Evolutionary conservation across 148 eudicot species (phyloP).

Genomic region (Agrostemma githago): DNA sequence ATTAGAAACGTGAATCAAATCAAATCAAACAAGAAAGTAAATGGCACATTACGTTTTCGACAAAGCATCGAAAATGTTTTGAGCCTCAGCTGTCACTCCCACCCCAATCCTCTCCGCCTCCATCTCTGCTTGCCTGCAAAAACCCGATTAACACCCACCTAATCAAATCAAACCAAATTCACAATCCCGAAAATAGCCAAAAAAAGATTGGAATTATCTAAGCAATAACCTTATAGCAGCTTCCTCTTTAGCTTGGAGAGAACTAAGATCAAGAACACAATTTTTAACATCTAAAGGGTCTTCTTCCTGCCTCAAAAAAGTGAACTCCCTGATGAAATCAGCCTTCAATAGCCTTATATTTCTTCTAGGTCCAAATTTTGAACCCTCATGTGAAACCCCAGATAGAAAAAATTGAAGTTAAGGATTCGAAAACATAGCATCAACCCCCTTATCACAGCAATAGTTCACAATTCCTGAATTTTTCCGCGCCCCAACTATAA

Average conservation of each 20-base stretch:
- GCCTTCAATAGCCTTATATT: slow-evolving; percentile 79
- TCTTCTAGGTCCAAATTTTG: slow-evolving; percentile 55
- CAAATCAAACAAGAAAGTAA: not conserved
- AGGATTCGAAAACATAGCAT: slow-evolving; percentile 29
- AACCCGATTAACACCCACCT: slow-evolving; percentile 6
- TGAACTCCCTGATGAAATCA: slow-evolving; percentile 70
- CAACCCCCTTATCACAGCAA: not conserved
- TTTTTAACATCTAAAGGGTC: slow-evolving; percentile 73
- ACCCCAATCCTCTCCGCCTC: slow-evolving; percentile 96
- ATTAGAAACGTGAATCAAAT: not conserved
- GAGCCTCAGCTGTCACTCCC: slow-evolving; percentile 89
- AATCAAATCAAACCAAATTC: not conserved
- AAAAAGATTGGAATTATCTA: not conserved
- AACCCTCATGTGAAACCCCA: slow-evolving; percentile 55
- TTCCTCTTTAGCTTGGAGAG: slow-evolving; percentile 72
- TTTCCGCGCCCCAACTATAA: not conserved
- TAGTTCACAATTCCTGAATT: too few species aligned
- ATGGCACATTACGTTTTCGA: slow-evolving; percentile 76
- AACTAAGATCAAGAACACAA: slow-evolving; percentile 64
- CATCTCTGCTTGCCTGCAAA: slow-evolving; percentile 81
- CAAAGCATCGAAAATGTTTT: slow-evolving; percentile 82
- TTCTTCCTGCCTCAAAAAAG: slow-evolving; percentile 58
- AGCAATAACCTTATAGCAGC: slow-evolving; percentile 67
- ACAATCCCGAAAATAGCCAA: not conserved
- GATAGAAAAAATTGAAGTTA: slow-evolving; percentile 30